Conservation (phyloP, 768 basidiomycete species). For the Suillus fuscotomentosus region DNA sequence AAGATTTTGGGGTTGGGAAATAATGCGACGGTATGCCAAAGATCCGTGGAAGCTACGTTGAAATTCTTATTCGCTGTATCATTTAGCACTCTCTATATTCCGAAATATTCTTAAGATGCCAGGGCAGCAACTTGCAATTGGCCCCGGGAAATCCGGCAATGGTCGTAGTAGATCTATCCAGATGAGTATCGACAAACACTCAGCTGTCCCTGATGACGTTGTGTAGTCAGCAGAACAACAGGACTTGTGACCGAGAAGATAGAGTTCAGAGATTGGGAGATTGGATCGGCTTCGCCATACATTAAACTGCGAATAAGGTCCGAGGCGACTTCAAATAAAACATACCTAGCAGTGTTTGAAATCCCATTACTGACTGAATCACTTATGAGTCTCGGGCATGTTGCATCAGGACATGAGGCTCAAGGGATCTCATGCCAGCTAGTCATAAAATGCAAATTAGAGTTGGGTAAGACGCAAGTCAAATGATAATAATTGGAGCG, state of each 20-base stretch:
- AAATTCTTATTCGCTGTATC: background rate
- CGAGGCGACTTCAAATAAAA: background rate
- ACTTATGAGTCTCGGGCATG: background rate
- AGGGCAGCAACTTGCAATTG: background rate
- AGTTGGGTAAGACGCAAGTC: background rate
- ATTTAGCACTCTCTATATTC: conserved; percentile 2
- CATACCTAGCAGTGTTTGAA: background rate
- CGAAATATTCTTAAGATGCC: background rate
- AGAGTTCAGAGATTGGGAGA: conserved; percentile 2
- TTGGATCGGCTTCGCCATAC: conserved; percentile 1
- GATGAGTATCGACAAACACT: background rate
- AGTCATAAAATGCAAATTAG: background rate
- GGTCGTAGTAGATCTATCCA: background rate
- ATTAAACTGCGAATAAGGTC: conserved; percentile 3
- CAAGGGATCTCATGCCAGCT: background rate
- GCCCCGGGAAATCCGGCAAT: background rate
- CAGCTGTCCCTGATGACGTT: conserved; percentile 2
- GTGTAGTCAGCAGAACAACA: background rate
- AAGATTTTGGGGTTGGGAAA: conserved; percentile 3
- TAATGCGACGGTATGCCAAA: background rate
- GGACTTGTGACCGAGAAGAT: background rate
- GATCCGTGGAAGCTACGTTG: conserved; percentile 2
- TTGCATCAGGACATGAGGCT: background rate
- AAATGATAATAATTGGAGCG: background rate
- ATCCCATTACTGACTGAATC: background rate